phyloP scores from a whole-genome alignment of 805 yeast genomes.

The Myxozyma neglecta region DNA sequence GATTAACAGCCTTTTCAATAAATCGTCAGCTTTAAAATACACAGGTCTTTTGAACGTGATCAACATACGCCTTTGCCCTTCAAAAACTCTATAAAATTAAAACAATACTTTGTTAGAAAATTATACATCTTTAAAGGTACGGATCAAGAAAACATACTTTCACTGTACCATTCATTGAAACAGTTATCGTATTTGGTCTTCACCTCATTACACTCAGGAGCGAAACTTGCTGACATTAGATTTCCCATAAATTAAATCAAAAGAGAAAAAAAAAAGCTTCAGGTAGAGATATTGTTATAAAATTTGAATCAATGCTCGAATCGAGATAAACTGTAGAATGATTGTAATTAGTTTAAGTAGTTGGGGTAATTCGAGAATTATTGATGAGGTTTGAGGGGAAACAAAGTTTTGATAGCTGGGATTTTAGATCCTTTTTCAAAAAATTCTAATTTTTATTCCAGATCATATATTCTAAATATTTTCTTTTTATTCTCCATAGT shows the following conservation, averaged over 20 bases:
- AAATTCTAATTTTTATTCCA: not conserved
- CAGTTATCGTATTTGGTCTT: conserved; percentile 89
- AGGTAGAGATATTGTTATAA: not conserved
- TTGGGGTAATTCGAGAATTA: not conserved
- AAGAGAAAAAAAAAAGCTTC: not conserved
- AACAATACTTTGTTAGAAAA: conserved; percentile 43
- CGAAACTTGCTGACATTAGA: conserved; percentile 79
- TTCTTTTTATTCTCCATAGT: not conserved
- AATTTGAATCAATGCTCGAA: no score
- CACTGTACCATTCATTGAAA: conserved; percentile 93
- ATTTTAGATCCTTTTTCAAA: not conserved
- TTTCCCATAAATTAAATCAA: conserved; percentile 17
- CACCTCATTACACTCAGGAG: conserved; percentile 91
- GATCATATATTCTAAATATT: not conserved
- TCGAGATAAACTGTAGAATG: no score
- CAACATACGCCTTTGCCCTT: conserved; percentile 50
- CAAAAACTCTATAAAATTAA: conserved; percentile 44
- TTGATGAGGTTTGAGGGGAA: not conserved
- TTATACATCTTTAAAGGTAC: conserved; percentile 38
- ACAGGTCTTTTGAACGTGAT: no score
- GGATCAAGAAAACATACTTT: conserved; percentile 49
- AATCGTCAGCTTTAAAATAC: not conserved
- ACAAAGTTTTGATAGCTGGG: conserved; percentile 2
- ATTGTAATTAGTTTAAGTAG: not conserved
- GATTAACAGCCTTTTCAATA: conserved; percentile 60